Conservation (phyloP, 139 green algal species). For the Chlorella sorokiniana region DNA sequence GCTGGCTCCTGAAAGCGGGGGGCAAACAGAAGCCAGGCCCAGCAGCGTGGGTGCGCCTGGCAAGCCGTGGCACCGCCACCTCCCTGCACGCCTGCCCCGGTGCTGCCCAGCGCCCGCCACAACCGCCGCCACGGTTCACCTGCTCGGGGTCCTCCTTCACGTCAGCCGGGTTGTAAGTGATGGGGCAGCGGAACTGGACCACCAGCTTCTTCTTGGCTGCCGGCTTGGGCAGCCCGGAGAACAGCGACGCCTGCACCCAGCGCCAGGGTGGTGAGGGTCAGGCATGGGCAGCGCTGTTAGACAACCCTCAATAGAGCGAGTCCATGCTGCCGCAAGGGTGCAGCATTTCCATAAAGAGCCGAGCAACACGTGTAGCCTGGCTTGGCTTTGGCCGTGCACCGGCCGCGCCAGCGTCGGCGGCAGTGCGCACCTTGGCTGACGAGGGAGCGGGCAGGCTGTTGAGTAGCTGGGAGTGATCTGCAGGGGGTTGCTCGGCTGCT, state of each 20-base stretch:
- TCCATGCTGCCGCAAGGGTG: background rate
- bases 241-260: slow-evolving; percentile 12
- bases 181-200: slow-evolving; percentile 30
- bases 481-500: background rate
- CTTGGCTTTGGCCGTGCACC: too few species aligned
- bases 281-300: background rate
- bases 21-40: background rate
- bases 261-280: background rate
- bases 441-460: slow-evolving; percentile 17
- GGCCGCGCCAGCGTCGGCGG: background rate
- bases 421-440: background rate
- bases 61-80: too few species aligned
- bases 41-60: background rate
- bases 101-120: background rate
- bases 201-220: slow-evolving; percentile 13
- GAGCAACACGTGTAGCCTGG: too few species aligned
- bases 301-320: background rate
- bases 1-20: slow-evolving; percentile 25
- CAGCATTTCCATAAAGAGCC: too few species aligned
- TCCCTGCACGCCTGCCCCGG: too few species aligned
- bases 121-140: background rate
- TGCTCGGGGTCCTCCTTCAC: background rate
- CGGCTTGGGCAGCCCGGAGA: slow-evolving; percentile 28
- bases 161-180: slow-evolving; percentile 10
- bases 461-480: background rate